These are phyloP conservation scores for Gossypium ekmanianum DNA, from an alignment of 345 rosid species.

Conservation along the genomic window DNA sequence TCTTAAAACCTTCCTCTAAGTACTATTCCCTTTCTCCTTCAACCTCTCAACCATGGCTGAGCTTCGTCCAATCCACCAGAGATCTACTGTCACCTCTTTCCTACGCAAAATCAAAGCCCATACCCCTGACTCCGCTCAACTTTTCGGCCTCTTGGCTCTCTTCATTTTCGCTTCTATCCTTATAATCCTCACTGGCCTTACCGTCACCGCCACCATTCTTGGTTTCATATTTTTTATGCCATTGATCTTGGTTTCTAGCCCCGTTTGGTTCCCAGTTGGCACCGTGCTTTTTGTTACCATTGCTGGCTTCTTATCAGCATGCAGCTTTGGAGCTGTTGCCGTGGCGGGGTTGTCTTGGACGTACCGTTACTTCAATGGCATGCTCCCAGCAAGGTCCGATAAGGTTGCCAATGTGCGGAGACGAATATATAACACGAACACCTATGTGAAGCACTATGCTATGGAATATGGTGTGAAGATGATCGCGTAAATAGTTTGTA, in stretches of 20 bases:
- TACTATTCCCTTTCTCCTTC: not conserved
- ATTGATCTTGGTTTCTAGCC: constrained; percentile 57
- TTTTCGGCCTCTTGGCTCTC: constrained; percentile 30
- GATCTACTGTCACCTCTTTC: constrained; percentile 24
- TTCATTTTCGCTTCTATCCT: constrained; percentile 55
- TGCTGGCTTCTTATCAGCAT: constrained; percentile 44
- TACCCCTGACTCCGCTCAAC: constrained; percentile 54
- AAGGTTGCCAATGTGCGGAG: constrained; percentile 59
- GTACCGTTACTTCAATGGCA: constrained; percentile 57
- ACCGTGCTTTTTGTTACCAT: constrained; percentile 32
- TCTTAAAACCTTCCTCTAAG: no score
- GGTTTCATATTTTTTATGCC: constrained; percentile 58
- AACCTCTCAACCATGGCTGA: constrained; percentile 27
- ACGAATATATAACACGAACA: constrained; percentile 70
- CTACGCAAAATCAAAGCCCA: constrained; percentile 44
- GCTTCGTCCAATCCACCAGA: constrained; percentile 16
- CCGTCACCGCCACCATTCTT: constrained; percentile 41
- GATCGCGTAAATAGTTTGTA: not conserved
- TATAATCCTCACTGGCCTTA: constrained; percentile 61
- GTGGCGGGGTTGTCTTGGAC: constrained; percentile 56
- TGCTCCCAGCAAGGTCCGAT: constrained; percentile 61
- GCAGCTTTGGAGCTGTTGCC: constrained; percentile 41
- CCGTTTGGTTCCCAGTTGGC: constrained; percentile 63
- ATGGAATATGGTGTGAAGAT: constrained; percentile 61
- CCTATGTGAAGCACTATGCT: constrained; percentile 70